phyloP scores from a whole-genome alignment of 345 rosid species.

The Streptanthus diversifolius region DNA sequence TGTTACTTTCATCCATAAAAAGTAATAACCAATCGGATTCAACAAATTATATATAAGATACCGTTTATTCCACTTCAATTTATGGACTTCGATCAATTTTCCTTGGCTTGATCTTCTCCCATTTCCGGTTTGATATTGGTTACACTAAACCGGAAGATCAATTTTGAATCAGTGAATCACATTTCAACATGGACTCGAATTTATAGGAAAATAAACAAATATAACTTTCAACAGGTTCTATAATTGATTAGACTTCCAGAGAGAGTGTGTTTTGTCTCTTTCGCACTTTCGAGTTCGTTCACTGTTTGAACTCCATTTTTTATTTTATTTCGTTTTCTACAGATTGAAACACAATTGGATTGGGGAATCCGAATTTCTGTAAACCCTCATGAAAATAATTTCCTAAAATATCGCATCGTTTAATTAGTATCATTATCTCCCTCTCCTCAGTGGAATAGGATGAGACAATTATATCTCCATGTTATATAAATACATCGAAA shows the following conservation, averaged over 20 bases:
- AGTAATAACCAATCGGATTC: too few species aligned
- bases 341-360: not conserved
- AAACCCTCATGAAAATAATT: not conserved
- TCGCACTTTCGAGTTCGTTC: not conserved
- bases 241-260: too few species aligned
- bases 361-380: not conserved
- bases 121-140: too few species aligned
- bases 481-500: not conserved
- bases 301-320: not conserved
- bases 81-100: too few species aligned
- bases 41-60: too few species aligned
- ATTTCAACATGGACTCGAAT: not conserved
- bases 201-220: too few species aligned
- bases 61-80: too few species aligned
- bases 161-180: too few species aligned
- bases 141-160: too few species aligned
- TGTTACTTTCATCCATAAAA: too few species aligned
- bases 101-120: too few species aligned
- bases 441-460: not conserved
- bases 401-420: not conserved
- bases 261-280: not conserved
- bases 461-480: not conserved
- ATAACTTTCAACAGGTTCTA: not conserved
- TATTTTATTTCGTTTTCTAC: not conserved
- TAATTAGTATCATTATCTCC: not conserved